Conservation (phyloP, 1,284 basidiomycete species). For the Tausonia pullulans region DNA sequence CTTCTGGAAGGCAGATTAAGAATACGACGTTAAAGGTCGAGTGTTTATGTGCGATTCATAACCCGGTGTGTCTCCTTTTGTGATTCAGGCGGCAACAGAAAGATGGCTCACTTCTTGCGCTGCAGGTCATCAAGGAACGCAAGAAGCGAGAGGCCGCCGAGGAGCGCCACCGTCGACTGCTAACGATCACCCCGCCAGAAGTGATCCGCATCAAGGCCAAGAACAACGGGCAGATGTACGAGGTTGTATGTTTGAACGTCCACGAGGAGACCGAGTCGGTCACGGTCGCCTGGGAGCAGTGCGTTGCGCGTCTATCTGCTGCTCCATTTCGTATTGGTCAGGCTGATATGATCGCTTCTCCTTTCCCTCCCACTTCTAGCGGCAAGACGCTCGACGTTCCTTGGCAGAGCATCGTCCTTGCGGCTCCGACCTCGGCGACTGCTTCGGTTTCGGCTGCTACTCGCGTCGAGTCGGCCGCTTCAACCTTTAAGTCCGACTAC, state of each 20-base stretch:
- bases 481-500: too few species aligned
- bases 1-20: conserved; percentile 32
- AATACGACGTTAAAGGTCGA: conserved; percentile 59
- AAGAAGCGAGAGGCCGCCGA: conserved; percentile 3
- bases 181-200: background rate
- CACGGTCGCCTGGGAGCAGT: conserved; percentile 9
- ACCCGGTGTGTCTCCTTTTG: conserved; percentile 49
- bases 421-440: too few species aligned
- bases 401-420: background rate
- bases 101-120: background rate
- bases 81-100: background rate
- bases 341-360: background rate
- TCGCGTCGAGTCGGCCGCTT: too few species aligned
- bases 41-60: conserved; percentile 65
- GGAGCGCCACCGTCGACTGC: background rate
- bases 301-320: background rate
- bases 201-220: conserved; percentile 11
- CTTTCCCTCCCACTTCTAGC: background rate
- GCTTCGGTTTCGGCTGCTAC: too few species aligned
- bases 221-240: conserved; percentile 4
- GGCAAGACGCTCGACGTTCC: background rate
- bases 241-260: background rate
- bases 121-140: conserved; percentile 10
- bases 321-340: background rate
- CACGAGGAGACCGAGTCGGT: conserved; percentile 1